Percentiles rank a stretch among this genome's conserved stretches.
These are phyloP conservation scores for Colletotrichum sp. DNA, from an alignment of 2,329 filamentous ascomycete species.

Conservation along the genomic window DNA sequence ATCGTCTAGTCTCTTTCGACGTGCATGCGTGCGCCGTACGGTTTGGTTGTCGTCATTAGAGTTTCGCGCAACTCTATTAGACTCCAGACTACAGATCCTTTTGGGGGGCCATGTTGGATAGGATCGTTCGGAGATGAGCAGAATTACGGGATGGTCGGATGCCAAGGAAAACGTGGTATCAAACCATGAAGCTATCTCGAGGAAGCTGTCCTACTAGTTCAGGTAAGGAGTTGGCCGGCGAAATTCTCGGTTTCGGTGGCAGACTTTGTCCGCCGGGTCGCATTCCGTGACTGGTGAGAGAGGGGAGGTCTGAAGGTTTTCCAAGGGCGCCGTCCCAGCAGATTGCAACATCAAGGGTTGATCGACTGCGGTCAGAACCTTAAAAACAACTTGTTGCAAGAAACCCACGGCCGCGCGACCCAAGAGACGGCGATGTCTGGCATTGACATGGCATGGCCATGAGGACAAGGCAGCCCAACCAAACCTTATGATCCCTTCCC, in stretches of 20 bases:
- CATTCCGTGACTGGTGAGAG: not conserved
- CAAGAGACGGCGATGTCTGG: not conserved
- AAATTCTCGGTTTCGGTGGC: not conserved
- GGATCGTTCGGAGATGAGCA: not conserved
- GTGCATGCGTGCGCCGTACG: not conserved
- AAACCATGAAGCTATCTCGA: not conserved
- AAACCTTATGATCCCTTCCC: not conserved
- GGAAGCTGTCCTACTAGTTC: not conserved
- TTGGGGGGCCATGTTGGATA: not conserved
- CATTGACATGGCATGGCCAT: not conserved
- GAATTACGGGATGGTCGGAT: not conserved
- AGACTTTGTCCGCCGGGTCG: not conserved
- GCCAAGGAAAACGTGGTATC: not conserved
- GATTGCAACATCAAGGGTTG: not conserved
- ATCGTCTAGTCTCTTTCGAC: not conserved
- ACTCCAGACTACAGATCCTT: not conserved
- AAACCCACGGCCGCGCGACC: not conserved
- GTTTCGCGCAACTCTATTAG: not conserved
- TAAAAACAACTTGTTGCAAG: not conserved
- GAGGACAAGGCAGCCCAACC: not conserved
- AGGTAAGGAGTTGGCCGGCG: not conserved
- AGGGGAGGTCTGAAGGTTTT: not conserved
- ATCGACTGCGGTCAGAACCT: not conserved
- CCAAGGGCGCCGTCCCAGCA: not conserved
- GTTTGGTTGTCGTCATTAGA: not conserved